phyloP scores from a whole-genome alignment of 257 asterid species.

The Fraxinus quadrangulata region DNA sequence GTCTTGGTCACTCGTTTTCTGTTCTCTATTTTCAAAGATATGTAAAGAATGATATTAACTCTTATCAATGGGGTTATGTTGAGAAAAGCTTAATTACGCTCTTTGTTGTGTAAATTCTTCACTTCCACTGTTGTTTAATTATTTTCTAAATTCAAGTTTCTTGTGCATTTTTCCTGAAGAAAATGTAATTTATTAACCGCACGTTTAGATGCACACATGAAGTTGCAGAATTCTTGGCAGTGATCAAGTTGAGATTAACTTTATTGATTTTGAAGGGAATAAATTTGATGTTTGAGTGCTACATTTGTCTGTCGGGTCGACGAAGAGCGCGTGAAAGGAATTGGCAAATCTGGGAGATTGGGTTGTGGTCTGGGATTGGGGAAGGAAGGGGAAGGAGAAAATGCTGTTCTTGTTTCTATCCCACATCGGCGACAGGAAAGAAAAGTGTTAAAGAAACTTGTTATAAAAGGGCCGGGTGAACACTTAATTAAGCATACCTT shows the following conservation, averaged over 20 bases:
- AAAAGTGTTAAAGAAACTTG: no score
- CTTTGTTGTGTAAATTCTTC: background rate
- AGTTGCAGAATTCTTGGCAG: background rate
- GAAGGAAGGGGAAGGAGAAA: no score
- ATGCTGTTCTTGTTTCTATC: background rate
- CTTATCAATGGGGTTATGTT: background rate
- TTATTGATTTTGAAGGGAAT: no score
- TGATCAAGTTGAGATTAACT: background rate
- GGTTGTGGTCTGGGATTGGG: no score
- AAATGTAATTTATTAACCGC: no score
- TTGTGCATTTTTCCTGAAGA: background rate
- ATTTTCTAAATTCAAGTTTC: background rate
- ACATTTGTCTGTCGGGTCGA: background rate
- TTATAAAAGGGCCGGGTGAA: background rate
- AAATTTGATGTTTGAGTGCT: background rate
- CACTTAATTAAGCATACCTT: constrained; percentile 39
- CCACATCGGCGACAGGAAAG: constrained; percentile 15
- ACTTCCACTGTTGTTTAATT: no score
- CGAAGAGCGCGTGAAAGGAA: background rate
- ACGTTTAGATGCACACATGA: no score
- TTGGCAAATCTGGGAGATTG: background rate
- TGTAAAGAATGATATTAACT: background rate
- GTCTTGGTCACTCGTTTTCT: background rate
- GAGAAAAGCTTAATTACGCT: background rate
- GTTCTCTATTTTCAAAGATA: background rate